Base-by-base conservation (phyloP, 2,329 filamentous ascomycete genomes). In the Berkeleyomyces basicola region DNA sequence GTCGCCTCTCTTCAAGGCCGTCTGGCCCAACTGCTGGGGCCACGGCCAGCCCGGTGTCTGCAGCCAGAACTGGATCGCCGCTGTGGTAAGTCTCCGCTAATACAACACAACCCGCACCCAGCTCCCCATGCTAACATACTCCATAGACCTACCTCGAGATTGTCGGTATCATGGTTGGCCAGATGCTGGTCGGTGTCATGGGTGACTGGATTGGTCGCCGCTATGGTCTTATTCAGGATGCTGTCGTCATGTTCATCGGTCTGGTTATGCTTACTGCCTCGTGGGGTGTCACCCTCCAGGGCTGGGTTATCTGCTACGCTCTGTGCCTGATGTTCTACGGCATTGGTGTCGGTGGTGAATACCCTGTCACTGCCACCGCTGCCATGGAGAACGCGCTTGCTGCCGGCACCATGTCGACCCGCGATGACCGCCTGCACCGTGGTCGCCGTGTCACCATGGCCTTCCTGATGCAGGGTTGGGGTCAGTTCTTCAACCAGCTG, bases 401-500 rank as follows among this genome's bases (percentile, higher is more conserved):
- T n/a, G 76, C 89, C 44, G 91, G 92, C 66, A 91, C 86, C 72
- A 76, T 96, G 61, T 96, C 92, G 5, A 96, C 90, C 64, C 86
- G 86, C 66, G 90, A 96, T 61, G 92, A 97, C 72, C 89, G 92
- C 72, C 84, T 97, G 61, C 92, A 97, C 77, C 90, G 92, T 75
- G 92, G 92, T 67, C 88, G 92, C 71, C 95, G 95, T 74, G 92
- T 96, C 72, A 96, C 90, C 67, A 90, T 87, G 73, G 91, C 92
- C 64, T 97, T 97, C 78, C 75, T 97, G 75, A 96, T 97, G 92
- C 92, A 97, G 75, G 92, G 92, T 62, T 97, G 92, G 92, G 92
- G 92, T 67, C 92, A 97, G 74, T 88, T 96, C 72, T 79, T 88
- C 78, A 97, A 97, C 82, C 92, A 96, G 75, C 86, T 87, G 68